phyloP scores from a whole-genome alignment of 1,284 basidiomycete species.

The Waitea zeae region DNA sequence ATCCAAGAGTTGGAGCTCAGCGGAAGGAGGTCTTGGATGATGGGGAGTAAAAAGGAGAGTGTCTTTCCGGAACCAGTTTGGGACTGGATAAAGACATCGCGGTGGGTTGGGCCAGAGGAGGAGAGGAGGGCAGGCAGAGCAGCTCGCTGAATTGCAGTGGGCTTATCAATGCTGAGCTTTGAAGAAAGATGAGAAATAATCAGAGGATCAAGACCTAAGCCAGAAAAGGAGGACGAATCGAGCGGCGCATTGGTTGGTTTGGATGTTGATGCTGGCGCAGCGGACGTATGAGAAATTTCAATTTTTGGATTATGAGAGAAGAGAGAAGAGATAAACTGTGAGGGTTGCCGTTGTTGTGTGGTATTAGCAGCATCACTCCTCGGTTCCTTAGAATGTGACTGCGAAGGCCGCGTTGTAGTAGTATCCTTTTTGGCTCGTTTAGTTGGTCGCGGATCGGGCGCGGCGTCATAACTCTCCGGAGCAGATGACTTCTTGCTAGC shows the following conservation, averaged over 20 bases:
- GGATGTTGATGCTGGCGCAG: conserved; percentile 13
- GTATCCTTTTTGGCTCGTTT: conserved; percentile 29
- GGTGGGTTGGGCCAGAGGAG: conserved; percentile 19
- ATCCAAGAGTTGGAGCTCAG: conserved; percentile 79
- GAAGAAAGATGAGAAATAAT: conserved; percentile 63
- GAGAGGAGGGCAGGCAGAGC: conserved; percentile 62
- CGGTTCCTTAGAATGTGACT: neutral
- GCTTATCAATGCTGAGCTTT: conserved; percentile 75
- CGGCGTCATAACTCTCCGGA: too few species aligned
- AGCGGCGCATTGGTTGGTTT: conserved; percentile 78
- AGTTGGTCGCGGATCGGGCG: conserved; percentile 8
- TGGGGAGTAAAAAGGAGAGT: conserved; percentile 85
- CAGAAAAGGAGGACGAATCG: conserved; percentile 57
- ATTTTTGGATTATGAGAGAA: conserved; percentile 74
- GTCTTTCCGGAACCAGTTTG: conserved; percentile 99
- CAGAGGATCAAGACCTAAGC: conserved; percentile 70
- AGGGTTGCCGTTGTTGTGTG: conserved; percentile 15
- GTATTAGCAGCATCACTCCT: neutral
- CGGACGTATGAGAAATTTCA: conserved; percentile 18
- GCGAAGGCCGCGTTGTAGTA: conserved; percentile 6
- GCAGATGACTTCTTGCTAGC: too few species aligned
- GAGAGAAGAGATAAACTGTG: conserved; percentile 80
- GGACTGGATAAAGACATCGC: conserved; percentile 90
- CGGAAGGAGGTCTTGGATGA: conserved; percentile 87
- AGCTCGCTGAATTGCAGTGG: conserved; percentile 83